Evolutionary conservation across 805 yeast genomes (phyloP), one percentile per base, ranked within the genome.

Genomic region (Trichomonascus vanleenenianus): DNA sequence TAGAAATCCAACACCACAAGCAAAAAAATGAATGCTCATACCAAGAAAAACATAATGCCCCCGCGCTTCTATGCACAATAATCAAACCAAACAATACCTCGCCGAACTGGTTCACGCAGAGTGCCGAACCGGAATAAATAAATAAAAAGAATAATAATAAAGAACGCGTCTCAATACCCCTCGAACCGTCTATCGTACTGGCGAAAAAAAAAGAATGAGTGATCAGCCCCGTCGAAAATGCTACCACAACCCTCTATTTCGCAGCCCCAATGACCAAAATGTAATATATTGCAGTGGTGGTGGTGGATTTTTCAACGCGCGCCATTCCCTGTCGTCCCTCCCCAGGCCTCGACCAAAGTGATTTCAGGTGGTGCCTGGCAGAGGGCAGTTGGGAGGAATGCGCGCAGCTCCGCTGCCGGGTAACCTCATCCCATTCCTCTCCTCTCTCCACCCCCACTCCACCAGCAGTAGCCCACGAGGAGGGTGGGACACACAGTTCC

Each of bases 21-120:
- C n/a, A n/a, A n/a, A n/a, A n/a, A n/a, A n/a, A n/a, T n/a, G n/a
- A 36, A 8, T 18, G 19, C 27, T 4, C 46, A 9, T 39, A 44
- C 47, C 34, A 44, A 39, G 39, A 44, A 44, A 15, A 44, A 44
- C 47, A 44, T 44, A 12, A 25, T 43, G 25, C 18, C 30, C 11
- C 25, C n/a, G n/a, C 27, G 27, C 27, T 22, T 22, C 27, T 22
- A 22, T 22, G 27, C 27, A 22, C 27, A 22, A 22, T 22, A 8
- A 22, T 22, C 27, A 22, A 22, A 5, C 27, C 4, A 22, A 22
- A 22, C 27, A 22, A 15, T 3, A 33, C 3, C 12, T 8, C 16
- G 20, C n/a, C n/a, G n/a, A n/a, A 18, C 3, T 25, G 14, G 30
- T 36, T 15, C 25, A 10, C 15, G 14, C 30, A 18, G 10, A 18